Evolutionary conservation across 2,329 filamentous ascomycete species (phyloP), one percentile per base, ranked within the genome.

Genomic region (Chlorencoelia australis): DNA sequence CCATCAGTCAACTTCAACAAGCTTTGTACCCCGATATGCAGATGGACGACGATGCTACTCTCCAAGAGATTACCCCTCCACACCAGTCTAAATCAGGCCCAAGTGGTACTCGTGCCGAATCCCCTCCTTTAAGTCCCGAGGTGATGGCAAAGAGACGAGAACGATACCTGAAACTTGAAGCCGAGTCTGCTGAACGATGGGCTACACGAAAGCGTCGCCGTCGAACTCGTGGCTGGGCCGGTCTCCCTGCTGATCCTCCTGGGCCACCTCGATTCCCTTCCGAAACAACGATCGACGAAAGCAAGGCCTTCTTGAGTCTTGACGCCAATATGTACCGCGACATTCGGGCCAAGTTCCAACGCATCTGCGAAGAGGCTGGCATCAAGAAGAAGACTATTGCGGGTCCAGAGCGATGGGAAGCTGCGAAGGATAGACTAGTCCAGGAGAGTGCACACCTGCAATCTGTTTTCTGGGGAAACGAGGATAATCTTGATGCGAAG

Each of bases 241-340:
- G 78, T 2, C 57, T 82, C 17, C 75, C 79, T 10, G 70, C 79
- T 24, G 79, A 84, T 52, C 73, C 75, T 5, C 70, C 77, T 1
- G 75, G 77, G 4, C 73, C 78, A 14, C 77, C 80, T 10, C 74
- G 84, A 15, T 91, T 86, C 45, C 82, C 82, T 1, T 89, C 83
- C 0, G 84, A 91, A 57, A 88, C 81, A 9, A 88, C 83, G 0
- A 72, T 91, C 40, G 79, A 84, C 46, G 82, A 89, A 58, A 79
- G 80, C 52, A 84, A 86, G 52, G 67, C 68, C 9, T 80, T 78
- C 41, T 64, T 93, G 18, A 65, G 62, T 24, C 64, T 93, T 21
- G 73, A 81, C 50, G 72, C 69, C 32, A 58, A 66, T 1, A 62
- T 71, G 27, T 91, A 91, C 55, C 68, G 67, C 20, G 61, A 73